phyloP scores from a whole-genome alignment of 306 rosid genomes.

The Erythrophleum fordii region DNA sequence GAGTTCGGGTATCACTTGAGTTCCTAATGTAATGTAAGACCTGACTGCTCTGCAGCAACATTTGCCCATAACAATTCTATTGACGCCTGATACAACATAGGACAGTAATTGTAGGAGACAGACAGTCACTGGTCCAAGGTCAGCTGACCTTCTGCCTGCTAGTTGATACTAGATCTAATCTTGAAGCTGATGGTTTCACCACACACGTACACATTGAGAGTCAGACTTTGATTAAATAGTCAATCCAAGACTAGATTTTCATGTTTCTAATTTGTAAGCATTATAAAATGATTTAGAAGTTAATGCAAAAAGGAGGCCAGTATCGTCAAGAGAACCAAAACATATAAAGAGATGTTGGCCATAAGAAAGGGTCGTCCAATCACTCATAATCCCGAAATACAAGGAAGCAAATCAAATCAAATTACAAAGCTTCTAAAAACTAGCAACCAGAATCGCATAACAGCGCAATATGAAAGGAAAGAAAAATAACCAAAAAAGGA shows the following conservation, averaged over 20 bases:
- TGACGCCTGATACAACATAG: conserved; percentile 13
- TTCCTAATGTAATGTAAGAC: conserved; percentile 14
- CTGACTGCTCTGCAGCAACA: background rate
- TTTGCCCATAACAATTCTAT: conserved; percentile 6
- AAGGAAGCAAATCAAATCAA: too few species aligned
- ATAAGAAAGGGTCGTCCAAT: too few species aligned
- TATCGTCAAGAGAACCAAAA: too few species aligned
- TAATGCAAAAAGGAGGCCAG: too few species aligned
- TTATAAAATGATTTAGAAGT: background rate
- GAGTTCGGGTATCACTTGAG: conserved; percentile 7
- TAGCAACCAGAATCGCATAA: too few species aligned
- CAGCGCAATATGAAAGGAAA: too few species aligned
- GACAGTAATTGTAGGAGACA: background rate
- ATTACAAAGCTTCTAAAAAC: too few species aligned
- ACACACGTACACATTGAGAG: background rate
- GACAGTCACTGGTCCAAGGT: background rate
- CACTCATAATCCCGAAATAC: too few species aligned
- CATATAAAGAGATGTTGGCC: too few species aligned
- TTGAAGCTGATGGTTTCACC: conserved; percentile 16
- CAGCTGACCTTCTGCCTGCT: background rate
- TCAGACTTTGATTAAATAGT: background rate
- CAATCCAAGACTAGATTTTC: background rate
- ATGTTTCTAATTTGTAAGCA: background rate
- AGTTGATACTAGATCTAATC: conserved; percentile 13
- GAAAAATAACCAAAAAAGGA: too few species aligned